phyloP scores from a whole-genome alignment of 2,329 filamentous ascomycete genomes.

The Mollisiaceae sp. region DNA sequence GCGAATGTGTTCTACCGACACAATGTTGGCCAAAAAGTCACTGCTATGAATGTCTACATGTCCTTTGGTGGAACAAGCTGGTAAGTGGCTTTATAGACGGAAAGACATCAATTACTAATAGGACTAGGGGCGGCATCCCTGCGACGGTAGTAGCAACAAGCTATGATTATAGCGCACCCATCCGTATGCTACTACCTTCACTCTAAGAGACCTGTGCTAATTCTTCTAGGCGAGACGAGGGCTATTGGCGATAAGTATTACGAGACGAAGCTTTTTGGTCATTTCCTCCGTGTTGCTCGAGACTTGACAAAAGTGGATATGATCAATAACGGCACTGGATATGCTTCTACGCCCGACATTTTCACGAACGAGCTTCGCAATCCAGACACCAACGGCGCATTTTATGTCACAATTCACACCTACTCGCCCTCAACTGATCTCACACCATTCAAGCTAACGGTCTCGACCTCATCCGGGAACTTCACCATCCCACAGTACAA shows the following conservation, averaged over 20 bases:
- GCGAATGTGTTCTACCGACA: conserved; percentile 69
- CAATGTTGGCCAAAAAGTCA: conserved; percentile 63
- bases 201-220: conserved; percentile 1
- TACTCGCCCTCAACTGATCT: conserved; percentile 56
- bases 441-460: conserved; percentile 58
- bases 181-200: conserved; percentile 40
- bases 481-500: conserved; percentile 58
- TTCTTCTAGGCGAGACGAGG: conserved; percentile 40
- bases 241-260: conserved; percentile 63
- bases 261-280: conserved; percentile 64
- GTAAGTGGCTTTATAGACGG: conserved; percentile 34
- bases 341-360: conserved; percentile 57
- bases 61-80: conserved; percentile 68
- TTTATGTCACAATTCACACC: conserved; percentile 63
- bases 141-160: conserved; percentile 63
- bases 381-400: conserved; percentile 59
- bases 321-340: conserved; percentile 53
- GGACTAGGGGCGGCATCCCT: conserved; percentile 53
- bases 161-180: conserved; percentile 68
- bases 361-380: conserved; percentile 62
- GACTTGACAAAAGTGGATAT: conserved; percentile 62
- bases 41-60: conserved; percentile 68
- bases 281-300: conserved; percentile 63
- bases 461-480: conserved; percentile 60
- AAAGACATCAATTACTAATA: not conserved